Base-by-base conservation (phyloP, 306 rosid species). In the Canavalia gladiata region DNA sequence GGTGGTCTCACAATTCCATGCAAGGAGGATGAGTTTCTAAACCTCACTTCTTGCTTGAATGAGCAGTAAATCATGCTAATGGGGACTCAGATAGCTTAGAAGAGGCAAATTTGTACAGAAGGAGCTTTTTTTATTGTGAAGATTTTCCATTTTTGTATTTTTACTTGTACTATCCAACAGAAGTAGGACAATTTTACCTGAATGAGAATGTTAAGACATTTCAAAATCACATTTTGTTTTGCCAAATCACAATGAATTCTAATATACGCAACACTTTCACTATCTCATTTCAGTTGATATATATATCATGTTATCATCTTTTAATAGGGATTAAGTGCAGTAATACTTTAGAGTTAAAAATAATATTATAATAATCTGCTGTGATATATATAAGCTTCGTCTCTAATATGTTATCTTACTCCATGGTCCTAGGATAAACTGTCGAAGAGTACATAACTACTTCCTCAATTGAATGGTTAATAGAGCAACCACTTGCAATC, bases 1-100 rank as follows among this genome's bases (percentile, higher is more conserved):
- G 70, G 70, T 7, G 51, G 77, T 6, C 76, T 79, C 50, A 79
- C 83, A 18, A 79, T 68, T 31, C 83, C 76, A 5, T 68, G 83
- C 70, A 46, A n/a, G 0, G 78, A 82, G 39, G 76, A 82, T 68
- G 55, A 33, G 11, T 82, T 75, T 59, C 1, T 65, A 75, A 34
- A 67, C 7, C 18, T 74, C 41, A 65, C n/a, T 79, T 82, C 82
- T 45, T 6, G 7, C 74, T 82, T 76, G 79, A 68, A 35, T 42
- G 35, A 62, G 3, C 7, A 4, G 30, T 71, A 59, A 62, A 10
- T 45, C 74, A 68, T n/a, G 50, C 49, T 49, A 58, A 2, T 34
- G 41, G 58, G 47, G n/a, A 33, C 45, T 10, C 0, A 34, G 25
- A 54, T 46, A 74, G 47, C 50, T 12, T 64, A 83, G 35, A 25